phyloP scores from a whole-genome alignment of 2,329 filamentous ascomycete genomes.

The Fusarium sp. region DNA sequence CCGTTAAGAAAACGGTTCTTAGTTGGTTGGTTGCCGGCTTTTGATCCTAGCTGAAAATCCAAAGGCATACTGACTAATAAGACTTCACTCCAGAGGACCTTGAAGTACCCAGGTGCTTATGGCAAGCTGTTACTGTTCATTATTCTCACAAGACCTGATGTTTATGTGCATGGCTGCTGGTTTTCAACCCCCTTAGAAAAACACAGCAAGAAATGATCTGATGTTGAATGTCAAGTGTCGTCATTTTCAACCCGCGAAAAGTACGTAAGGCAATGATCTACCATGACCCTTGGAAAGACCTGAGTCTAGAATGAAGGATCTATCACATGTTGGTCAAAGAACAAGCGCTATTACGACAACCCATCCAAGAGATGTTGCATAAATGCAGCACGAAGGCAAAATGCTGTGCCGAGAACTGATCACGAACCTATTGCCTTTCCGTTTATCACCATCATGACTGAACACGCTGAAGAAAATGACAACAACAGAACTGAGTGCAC shows the following conservation, averaged over 20 bases:
- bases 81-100: neutral
- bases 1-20: neutral
- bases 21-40: too few species aligned
- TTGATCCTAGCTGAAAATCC: neutral
- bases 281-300: neutral
- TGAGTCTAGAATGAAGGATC: neutral
- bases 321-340: neutral
- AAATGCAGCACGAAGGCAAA: neutral
- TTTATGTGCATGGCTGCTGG: neutral
- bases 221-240: neutral
- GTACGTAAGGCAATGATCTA: neutral
- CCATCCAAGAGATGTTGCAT: neutral
- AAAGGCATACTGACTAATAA: neutral
- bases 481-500: neutral
- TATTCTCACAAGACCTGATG: neutral
- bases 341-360: neutral
- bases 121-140: neutral
- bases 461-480: neutral
- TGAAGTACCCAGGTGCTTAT: too few species aligned
- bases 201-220: neutral
- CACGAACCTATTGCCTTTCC: fast-evolving
- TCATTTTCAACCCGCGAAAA: neutral
- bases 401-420: neutral
- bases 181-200: neutral
- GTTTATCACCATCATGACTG: neutral